Percentiles rank a stretch among this genome's conserved stretches.
phyloP scores from a whole-genome alignment of 129 eudicot genomes.

The Deinandra increscens region DNA sequence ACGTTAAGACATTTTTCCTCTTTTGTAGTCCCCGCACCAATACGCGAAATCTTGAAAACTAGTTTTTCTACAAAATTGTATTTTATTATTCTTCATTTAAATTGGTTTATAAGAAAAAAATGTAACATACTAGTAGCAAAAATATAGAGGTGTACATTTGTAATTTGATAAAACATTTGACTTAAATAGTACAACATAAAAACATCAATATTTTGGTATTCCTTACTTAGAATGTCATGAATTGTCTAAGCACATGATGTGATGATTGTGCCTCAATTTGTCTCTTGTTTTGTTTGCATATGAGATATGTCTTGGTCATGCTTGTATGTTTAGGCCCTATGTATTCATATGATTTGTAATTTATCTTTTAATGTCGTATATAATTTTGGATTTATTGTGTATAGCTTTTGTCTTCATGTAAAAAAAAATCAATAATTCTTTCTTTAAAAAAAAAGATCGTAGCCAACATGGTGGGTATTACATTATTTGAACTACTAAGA shows the following conservation, averaged over 20 bases:
- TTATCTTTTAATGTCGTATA: not conserved
- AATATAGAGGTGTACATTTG: not conserved
- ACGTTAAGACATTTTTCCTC: too few species aligned
- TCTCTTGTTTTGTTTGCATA: constrained; percentile 31
- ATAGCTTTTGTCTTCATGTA: constrained; percentile 18
- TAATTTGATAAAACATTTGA: not conserved
- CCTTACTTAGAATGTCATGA: constrained; percentile 35
- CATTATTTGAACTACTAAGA: not conserved
- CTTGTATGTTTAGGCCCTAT: constrained; percentile 18
- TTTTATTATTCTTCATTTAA: too few species aligned
- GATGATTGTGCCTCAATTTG: constrained; percentile 28
- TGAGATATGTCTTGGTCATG: constrained; percentile 27
- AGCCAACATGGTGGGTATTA: not conserved
- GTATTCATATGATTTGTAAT: constrained; percentile 17
- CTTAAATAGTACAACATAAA: not conserved
- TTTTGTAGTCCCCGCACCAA: too few species aligned
- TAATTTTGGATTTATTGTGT: not conserved
- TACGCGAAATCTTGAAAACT: too few species aligned
- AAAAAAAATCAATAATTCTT: not conserved
- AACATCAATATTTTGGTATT: constrained; percentile 9
- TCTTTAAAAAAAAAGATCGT: not conserved
- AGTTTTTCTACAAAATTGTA: too few species aligned
- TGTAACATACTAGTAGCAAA: not conserved
- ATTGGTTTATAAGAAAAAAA: not conserved
- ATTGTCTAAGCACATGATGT: constrained; percentile 40